These are phyloP conservation scores for Vitis riparia DNA, from an alignment of 164 flowering plant genomes.

Conservation along the genomic window DNA sequence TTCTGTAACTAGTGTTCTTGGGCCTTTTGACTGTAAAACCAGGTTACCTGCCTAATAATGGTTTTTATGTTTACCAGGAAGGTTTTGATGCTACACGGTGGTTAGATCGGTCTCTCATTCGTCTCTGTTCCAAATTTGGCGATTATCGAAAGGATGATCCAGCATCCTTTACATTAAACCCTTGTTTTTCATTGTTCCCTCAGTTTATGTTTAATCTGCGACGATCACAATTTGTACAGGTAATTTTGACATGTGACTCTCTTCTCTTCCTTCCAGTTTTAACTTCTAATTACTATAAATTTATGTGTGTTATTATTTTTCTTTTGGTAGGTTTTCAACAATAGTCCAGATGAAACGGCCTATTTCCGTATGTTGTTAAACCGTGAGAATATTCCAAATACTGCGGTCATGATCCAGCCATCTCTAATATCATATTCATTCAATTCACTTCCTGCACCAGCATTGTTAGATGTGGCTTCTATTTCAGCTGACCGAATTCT, in stretches of 20 bases:
- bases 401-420: constrained; percentile 97
- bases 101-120: constrained; percentile 88
- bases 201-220: constrained; percentile 95
- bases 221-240: constrained; percentile 99
- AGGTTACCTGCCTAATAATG: too few relatives aligned
- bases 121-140: constrained; percentile 93
- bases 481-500: constrained; percentile 83
- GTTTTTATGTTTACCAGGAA: constrained; percentile 51
- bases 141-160: constrained; percentile 97
- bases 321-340: constrained; percentile 79
- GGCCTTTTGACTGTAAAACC: too few relatives aligned
- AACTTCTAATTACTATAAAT: background rate
- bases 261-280: background rate
- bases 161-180: constrained; percentile 81
- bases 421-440: constrained; percentile 85
- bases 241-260: constrained; percentile 16
- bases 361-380: constrained; percentile 91
- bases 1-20: too few relatives aligned
- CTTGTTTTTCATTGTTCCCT: constrained; percentile 83
- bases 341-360: constrained; percentile 99
- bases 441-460: constrained; percentile 69
- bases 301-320: background rate
- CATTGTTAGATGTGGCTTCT: constrained; percentile 88
- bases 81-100: constrained; percentile 95
- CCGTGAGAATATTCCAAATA: constrained; percentile 76